Percentiles rank a stretch among this genome's conserved stretches.
phyloP scores from a whole-genome alignment of 768 basidiomycete species.

The Lactarius indigo region DNA sequence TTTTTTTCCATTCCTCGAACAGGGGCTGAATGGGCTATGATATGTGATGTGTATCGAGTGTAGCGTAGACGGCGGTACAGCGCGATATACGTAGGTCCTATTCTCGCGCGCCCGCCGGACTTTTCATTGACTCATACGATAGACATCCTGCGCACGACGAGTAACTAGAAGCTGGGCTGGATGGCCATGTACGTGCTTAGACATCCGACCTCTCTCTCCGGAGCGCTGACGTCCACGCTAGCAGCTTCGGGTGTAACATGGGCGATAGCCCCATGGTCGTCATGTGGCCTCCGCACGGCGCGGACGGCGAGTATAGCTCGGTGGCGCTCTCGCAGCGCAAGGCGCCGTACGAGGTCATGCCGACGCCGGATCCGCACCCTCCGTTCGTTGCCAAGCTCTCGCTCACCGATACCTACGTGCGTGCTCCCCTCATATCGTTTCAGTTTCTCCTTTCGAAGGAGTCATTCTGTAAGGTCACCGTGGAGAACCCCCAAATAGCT shows the following conservation, averaged over 20 bases:
- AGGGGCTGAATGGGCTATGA: not conserved
- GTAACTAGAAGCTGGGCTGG: slow-evolving; percentile 24
- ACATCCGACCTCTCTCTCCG: too few relatives aligned
- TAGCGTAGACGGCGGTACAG: slow-evolving; percentile 8
- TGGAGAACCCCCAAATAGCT: slow-evolving; percentile 5
- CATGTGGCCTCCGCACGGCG: slow-evolving; percentile 55
- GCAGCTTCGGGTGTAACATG: slow-evolving; percentile 60
- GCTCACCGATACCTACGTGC: slow-evolving; percentile 36
- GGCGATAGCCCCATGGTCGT: slow-evolving; percentile 63
- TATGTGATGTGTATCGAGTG: slow-evolving; percentile 21
- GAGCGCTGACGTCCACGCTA: slow-evolving; percentile 31
- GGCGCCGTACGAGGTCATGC: slow-evolving; percentile 51
- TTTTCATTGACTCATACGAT: not conserved
- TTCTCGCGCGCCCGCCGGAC: too few relatives aligned
- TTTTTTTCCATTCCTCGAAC: too few relatives aligned
- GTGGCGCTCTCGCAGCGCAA: slow-evolving; percentile 67
- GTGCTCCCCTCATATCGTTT: not conserved
- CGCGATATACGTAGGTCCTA: slow-evolving; percentile 22
- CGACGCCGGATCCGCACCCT: slow-evolving; percentile 51
- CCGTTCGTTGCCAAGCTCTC: slow-evolving; percentile 47
- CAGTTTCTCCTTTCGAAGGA: not conserved
- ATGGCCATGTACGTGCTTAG: slow-evolving; percentile 30
- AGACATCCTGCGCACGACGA: slow-evolving; percentile 27
- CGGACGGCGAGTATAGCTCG: slow-evolving; percentile 39
- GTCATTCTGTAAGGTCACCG: not conserved